Conservation (phyloP, 2,329 filamentous ascomycete genomes). For the Orbilia blumenaviensis region DNA sequence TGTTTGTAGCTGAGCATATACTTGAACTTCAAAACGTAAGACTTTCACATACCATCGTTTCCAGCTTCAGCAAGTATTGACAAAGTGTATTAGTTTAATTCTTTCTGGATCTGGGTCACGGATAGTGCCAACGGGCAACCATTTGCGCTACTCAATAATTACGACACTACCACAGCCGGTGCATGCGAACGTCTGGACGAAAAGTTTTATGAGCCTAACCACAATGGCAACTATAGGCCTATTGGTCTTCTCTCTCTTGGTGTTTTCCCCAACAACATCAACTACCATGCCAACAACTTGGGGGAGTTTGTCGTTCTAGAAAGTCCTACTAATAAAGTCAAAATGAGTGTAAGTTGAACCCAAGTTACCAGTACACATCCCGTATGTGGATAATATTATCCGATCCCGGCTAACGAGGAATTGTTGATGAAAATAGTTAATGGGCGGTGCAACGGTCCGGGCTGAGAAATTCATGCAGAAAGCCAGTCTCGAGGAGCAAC, state of each 20-base stretch:
- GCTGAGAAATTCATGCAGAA: not conserved
- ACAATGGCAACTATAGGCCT: not conserved
- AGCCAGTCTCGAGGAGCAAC: not conserved
- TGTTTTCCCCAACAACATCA: conserved; percentile 31
- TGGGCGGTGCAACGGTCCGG: conserved; percentile 16
- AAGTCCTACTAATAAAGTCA: conserved; percentile 25
- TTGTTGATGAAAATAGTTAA: conserved; percentile 10
- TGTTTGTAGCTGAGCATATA: conserved; percentile 20
- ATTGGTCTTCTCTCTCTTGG: conserved; percentile 33
- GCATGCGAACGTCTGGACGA: conserved; percentile 4
- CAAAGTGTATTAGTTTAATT: conserved; percentile 25
- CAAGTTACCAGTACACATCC: not conserved
- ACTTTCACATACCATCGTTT: not conserved
- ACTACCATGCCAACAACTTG: conserved; percentile 13
- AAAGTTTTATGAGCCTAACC: conserved; percentile 1
- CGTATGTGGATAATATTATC: not conserved
- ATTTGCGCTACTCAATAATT: conserved; percentile 32
- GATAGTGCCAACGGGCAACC: conserved; percentile 7
- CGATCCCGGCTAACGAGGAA: not conserved
- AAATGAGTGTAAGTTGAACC: conserved; percentile 25
- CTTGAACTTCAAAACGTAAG: conserved; percentile 33
- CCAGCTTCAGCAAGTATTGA: conserved; percentile 18
- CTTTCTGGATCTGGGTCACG: conserved; percentile 28
- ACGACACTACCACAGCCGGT: not conserved
- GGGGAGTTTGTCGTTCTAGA: conserved; percentile 31